Conservation (phyloP, 2,329 filamentous ascomycete species). For the Aulographum hederae region DNA sequence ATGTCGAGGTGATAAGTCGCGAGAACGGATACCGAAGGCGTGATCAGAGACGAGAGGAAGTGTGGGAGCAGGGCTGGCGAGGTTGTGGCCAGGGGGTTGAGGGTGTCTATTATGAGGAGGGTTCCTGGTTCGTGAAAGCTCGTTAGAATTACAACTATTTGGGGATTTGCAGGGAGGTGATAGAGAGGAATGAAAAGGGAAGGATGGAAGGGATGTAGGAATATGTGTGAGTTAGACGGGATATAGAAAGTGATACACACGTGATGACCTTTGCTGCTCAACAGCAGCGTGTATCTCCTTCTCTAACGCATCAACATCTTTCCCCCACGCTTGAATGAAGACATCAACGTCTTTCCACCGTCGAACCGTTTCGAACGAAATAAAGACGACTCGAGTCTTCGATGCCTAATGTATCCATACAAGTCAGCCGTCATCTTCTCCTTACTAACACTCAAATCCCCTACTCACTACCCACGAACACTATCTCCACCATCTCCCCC, state of each 20-base stretch:
- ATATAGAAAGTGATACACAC: not conserved
- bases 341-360: conserved; percentile 46
- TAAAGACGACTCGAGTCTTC: conserved; percentile 52
- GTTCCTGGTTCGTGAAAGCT: too few relatives aligned
- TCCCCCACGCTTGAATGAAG: conserved; percentile 40
- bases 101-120: conserved; percentile 63
- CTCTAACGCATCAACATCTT: not conserved
- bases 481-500: too few relatives aligned
- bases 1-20: conserved; percentile 72
- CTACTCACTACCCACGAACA: too few relatives aligned
- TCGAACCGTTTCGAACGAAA: conserved; percentile 59
- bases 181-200: conserved; percentile 2
- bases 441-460: too few relatives aligned
- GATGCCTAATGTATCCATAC: conserved; percentile 31
- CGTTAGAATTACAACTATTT: too few relatives aligned
- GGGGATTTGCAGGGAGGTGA: too few relatives aligned
- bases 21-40: conserved; percentile 52
- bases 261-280: conserved; percentile 2
- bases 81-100: conserved; percentile 45
- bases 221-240: too few relatives aligned
- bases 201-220: too few relatives aligned
- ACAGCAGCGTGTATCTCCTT: not conserved
- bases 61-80: conserved; percentile 39
- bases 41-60: conserved; percentile 53
- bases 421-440: too few relatives aligned